Percentiles rank a stretch among this genome's conserved stretches.
These are phyloP conservation scores for Perilla frutescens DNA, from an alignment of 257 asterid species.

Conservation along the genomic window DNA sequence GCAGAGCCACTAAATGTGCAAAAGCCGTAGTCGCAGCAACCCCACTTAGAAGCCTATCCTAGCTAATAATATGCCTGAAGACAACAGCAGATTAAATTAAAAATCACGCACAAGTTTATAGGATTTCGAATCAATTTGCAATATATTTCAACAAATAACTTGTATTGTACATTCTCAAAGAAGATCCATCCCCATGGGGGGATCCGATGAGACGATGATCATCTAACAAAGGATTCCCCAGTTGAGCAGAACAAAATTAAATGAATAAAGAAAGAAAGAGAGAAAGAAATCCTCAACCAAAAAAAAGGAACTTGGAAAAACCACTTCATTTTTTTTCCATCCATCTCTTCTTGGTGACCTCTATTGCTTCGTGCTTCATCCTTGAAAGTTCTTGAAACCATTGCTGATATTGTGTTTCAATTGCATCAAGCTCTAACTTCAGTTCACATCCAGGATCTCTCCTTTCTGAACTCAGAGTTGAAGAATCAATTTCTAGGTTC, in stretches of 20 bases:
- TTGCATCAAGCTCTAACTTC: constrained; percentile 36
- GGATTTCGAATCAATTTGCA: too few species aligned
- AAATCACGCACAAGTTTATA: too few species aligned
- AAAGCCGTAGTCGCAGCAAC: background rate
- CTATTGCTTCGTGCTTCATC: constrained; percentile 41
- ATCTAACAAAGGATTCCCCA: too few species aligned
- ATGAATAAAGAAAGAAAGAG: background rate
- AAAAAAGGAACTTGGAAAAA: background rate
- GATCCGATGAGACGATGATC: too few species aligned
- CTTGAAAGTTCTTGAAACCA: constrained; percentile 41
- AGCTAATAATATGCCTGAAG: too few species aligned
- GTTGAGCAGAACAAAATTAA: background rate
- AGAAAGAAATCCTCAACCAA: background rate
- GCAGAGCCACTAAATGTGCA: too few species aligned
- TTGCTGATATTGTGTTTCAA: constrained; percentile 39
- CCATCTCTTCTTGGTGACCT: constrained; percentile 54
- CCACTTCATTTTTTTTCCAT: constrained; percentile 40
- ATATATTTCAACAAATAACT: too few species aligned
- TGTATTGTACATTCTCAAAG: too few species aligned
- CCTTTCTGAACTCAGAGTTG: too few species aligned
- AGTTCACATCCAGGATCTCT: constrained; percentile 4
- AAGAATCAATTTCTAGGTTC: constrained; percentile 30
- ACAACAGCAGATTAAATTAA: too few species aligned
- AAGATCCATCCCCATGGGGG: too few species aligned
- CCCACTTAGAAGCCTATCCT: background rate